A percentile compares a stretch with the other conserved stretches of the same genome.
These are phyloP conservation scores for Melocanna baccifera DNA, from an alignment of 176 grass and related monocot species.

Conservation along the genomic window DNA sequence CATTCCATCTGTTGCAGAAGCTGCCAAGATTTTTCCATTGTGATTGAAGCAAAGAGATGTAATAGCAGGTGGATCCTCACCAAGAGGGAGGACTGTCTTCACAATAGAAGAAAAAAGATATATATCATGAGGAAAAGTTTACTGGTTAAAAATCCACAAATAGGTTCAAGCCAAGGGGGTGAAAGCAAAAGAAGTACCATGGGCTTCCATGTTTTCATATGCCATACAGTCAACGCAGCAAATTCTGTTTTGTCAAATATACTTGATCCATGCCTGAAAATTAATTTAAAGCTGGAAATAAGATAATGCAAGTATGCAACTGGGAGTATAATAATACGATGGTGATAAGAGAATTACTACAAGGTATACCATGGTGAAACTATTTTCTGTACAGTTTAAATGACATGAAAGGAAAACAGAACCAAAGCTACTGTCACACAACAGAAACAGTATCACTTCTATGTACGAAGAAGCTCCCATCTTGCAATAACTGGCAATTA, in stretches of 20 bases:
- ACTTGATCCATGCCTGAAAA: constrained; percentile 64
- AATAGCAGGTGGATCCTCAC: constrained; percentile 93
- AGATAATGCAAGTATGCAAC: background rate
- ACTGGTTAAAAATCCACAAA: background rate
- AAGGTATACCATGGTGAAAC: background rate
- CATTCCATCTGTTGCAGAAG: constrained; percentile 91
- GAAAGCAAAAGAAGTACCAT: constrained; percentile 59
- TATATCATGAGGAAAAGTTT: background rate
- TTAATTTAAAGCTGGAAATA: constrained; percentile 29
- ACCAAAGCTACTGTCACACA: background rate
- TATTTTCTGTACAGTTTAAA: constrained; percentile 6
- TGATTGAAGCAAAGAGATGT: constrained; percentile 98
- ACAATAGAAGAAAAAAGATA: constrained; percentile 30
- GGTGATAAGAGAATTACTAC: background rate
- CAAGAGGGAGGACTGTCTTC: constrained; percentile 93
- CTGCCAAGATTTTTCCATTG: constrained; percentile 96
- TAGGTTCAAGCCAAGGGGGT: constrained; percentile 18
- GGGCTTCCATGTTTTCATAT: constrained; percentile 97
- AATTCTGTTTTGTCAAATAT: constrained; percentile 79
- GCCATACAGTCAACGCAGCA: constrained; percentile 89
- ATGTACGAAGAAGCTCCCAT: background rate
- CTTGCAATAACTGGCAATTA: background rate
- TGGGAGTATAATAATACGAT: constrained; percentile 18
- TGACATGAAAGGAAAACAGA: background rate
- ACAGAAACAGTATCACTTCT: background rate